A percentile compares a stretch with the other conserved stretches of the same genome.
phyloP scores from a whole-genome alignment of 306 rosid genomes.

The Vigna radiata region DNA sequence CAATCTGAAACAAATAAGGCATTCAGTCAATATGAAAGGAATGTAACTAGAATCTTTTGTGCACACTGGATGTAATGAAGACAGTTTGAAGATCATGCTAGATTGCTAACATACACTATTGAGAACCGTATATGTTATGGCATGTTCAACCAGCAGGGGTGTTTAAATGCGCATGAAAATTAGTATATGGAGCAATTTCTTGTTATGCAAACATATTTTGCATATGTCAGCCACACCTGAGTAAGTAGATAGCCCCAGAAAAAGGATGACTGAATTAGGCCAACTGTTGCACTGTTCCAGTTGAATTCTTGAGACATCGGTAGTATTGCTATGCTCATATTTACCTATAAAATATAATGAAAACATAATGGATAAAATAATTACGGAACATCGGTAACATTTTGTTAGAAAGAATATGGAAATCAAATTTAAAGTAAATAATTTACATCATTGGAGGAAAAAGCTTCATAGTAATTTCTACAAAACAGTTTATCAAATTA shows the following conservation, averaged over 20 bases:
- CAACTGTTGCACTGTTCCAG: constrained; percentile 97
- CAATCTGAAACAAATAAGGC: constrained; percentile 58
- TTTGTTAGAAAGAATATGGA: neutral
- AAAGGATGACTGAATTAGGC: constrained; percentile 93
- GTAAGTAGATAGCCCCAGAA: constrained; percentile 99
- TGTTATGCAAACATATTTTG: constrained; percentile 20
- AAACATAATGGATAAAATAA: constrained; percentile 13
- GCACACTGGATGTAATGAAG: constrained; percentile 20
- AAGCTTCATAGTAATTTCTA: neutral
- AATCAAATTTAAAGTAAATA: neutral
- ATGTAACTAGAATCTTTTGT: neutral
- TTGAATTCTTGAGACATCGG: constrained; percentile 92
- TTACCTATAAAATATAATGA: constrained; percentile 62
- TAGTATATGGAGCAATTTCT: constrained; percentile 5
- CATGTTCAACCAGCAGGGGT: constrained; percentile 20
- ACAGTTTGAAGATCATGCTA: constrained; percentile 35
- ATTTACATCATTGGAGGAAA: neutral
- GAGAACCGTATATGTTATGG: constrained; percentile 20
- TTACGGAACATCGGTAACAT: constrained; percentile 5
- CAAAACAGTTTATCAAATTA: neutral
- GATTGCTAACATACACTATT: constrained; percentile 21
- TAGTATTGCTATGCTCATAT: constrained; percentile 99
- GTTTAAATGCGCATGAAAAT: constrained; percentile 23
- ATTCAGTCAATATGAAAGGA: constrained; percentile 41
- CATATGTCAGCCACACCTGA: constrained; percentile 64